Base-by-base conservation (phyloP, 2,329 filamentous ascomycete species). In the Alternaria sp. region DNA sequence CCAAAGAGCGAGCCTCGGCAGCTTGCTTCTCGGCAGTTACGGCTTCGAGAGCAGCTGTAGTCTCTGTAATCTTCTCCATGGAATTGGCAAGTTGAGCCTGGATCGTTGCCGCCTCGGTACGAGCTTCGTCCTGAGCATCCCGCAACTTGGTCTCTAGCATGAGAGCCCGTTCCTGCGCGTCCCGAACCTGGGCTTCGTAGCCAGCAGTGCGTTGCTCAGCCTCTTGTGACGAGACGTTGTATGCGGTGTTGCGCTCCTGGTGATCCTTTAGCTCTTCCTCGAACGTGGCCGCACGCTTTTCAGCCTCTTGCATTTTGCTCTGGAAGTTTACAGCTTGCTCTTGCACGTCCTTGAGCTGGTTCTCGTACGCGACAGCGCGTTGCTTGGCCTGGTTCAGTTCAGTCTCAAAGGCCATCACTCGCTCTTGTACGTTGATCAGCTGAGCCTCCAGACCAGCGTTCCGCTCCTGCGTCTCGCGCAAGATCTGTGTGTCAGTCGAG, bases 61-160 rank as follows among this genome's bases (percentile, higher is more conserved):
- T 54, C 56, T 76, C 69, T 10, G 76, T 70, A 17, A 79, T 73
- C 62, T 73, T 76, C n/a, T 66, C 64, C 7, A 76, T 66, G n/a
- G 77, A 74, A 28, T 78, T 75, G 11, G 70, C 61, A 21, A 80
- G 71, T 54, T 80, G 75, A n/a, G 76, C 71, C 65, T 81, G 76
- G 12, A 74, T 79, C 57, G 79, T 77, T 50, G 73, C 73, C 15
- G 66, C 75, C 61, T 77, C 72, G 15, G 75, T 70, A 23, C 74
- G 76, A 13, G 77, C 76, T 19, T 80, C 73, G 26, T 82, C 77
- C 40, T 67, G 66, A 4, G 66, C 64, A 23, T 79, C 75, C 26
- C 67, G 63, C 11, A 81, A 69, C 32, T 81, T 70, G 12, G 51
- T 59, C 52, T 81, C 77, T 13, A 81, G 71, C 17, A 66, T 62